Conservation (phyloP, 1,139 yeast species). For the Casaregolazyma suthepensis region DNA sequence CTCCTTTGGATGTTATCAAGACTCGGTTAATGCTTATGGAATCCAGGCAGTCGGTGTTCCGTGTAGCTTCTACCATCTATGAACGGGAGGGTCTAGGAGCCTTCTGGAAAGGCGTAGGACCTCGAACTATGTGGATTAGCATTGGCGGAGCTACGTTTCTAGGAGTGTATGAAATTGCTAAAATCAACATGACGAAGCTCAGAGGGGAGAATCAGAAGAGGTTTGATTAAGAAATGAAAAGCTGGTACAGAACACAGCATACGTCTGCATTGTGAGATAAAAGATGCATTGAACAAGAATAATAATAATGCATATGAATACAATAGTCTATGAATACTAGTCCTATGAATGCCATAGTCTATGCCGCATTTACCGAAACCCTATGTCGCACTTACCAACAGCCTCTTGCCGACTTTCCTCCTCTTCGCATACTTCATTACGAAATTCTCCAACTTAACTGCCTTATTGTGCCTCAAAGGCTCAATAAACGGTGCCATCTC, state of each 20-base stretch:
- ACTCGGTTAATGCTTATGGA: constrained; percentile 81
- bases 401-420: constrained; percentile 48
- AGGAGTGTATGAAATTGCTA: constrained; percentile 84
- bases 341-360: not conserved
- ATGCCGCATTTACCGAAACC: not conserved
- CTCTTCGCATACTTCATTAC: constrained; percentile 59
- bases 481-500: constrained; percentile 68
- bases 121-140: constrained; percentile 94
- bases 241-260: no score
- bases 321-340: not conserved
- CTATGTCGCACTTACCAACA: constrained; percentile 27
- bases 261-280: no score
- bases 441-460: constrained; percentile 18
- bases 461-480: constrained; percentile 38
- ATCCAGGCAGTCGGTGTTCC: constrained; percentile 42
- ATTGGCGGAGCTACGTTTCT: constrained; percentile 97
- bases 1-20: constrained; percentile 89
- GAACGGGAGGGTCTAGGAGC: constrained; percentile 63
- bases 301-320: not conserved
- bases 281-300: not conserved
- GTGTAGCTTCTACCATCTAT: constrained; percentile 36
- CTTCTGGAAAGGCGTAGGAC: constrained; percentile 81
- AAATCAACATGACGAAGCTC: constrained; percentile 20
- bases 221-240: no score
- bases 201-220: not conserved